Base-by-base conservation (phyloP, 2,329 filamentous ascomycete genomes). In the Graphilbum fragrans region DNA sequence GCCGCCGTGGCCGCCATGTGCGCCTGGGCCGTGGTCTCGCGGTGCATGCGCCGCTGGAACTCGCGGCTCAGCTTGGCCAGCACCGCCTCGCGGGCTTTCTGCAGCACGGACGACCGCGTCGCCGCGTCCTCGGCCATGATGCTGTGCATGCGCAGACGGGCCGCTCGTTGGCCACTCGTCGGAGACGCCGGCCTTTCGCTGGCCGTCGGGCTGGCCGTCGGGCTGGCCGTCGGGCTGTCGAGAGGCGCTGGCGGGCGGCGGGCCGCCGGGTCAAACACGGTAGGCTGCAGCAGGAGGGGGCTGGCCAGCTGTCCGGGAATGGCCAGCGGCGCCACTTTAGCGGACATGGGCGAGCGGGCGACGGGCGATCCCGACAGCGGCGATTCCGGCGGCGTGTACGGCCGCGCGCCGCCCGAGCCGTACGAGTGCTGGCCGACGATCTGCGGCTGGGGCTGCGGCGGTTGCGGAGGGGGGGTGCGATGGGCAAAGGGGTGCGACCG, bases 21-120 rank as follows among this genome's bases (percentile, higher is more conserved):
- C 2, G 37, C 37, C 17, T 16, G 19, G 33, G 46, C 35, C 11
- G 42, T 35, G 46, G 45, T n/a, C 38, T 49, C 39, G 5, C 49
- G 37, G 45, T 41, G 44, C n/a, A 47, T 45, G 41, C 47, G 48
- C 35, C 45, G 43, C 22, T 50, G 46, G 41, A 68, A 77, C 53
- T 78, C 70, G 42, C 65, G 65, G 50, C 65, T 70, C 39, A 80
- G 64, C 50, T 77, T 77, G 45, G 63, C 66, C 41, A 80, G 59
- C 12, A 81, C 74, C 1, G 72, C 70, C 47, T 75, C 72, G 53
- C 73, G 75, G 27, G 76, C 77, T 44, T 71, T 69, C 51, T 67
- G 65, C 38, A 81, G 59, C 10, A 74, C 72, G 48, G 63, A 70
- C 5, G 63, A 63, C 42, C 75, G 67, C 41, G 70, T 67, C 9